Evolutionary conservation across 2,329 filamentous ascomycete genomes (phyloP).

Genomic region (Clonostachys solani): DNA sequence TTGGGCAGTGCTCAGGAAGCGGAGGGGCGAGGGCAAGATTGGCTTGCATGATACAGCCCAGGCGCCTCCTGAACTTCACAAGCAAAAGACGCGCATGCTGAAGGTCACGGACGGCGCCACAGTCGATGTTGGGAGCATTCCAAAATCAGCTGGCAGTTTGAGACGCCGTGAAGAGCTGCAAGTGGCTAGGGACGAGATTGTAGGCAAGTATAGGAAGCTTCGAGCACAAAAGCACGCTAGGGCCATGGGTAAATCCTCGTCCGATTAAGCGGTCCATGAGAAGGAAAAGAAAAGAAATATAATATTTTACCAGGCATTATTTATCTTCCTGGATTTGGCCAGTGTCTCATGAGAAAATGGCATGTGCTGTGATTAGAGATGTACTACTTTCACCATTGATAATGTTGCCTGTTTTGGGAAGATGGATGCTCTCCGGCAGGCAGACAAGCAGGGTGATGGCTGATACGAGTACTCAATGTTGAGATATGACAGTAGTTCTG

Average conservation of each 20-base stretch:
- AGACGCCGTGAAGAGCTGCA: conserved; percentile 32
- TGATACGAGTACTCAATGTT: too few relatives aligned
- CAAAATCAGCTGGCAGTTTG: conserved; percentile 31
- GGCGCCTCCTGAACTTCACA: conserved; percentile 71
- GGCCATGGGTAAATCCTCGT: conserved; percentile 5
- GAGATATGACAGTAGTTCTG: too few relatives aligned
- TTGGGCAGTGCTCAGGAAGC: conserved; percentile 70
- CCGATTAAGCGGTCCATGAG: too few relatives aligned
- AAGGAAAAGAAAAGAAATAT: too few relatives aligned
- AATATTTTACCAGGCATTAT: too few relatives aligned
- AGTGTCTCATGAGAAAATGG: too few relatives aligned
- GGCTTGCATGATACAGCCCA: conserved; percentile 58
- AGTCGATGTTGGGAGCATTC: conserved; percentile 27
- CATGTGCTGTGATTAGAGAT: too few relatives aligned
- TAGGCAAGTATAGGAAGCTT: conserved; percentile 32
- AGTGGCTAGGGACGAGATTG: conserved; percentile 22
- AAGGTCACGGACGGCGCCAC: conserved; percentile 21
- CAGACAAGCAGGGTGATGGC: too few relatives aligned
- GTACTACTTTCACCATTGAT: too few relatives aligned
- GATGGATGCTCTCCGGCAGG: too few relatives aligned
- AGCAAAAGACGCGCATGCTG: conserved; percentile 26
- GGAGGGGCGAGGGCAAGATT: conserved; percentile 51
- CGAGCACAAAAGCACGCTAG: conserved; percentile 30
- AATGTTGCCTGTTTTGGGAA: too few relatives aligned
- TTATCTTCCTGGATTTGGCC: too few relatives aligned